Conservation (phyloP, 257 asterid genomes). For the Euphrasia confusa region DNA sequence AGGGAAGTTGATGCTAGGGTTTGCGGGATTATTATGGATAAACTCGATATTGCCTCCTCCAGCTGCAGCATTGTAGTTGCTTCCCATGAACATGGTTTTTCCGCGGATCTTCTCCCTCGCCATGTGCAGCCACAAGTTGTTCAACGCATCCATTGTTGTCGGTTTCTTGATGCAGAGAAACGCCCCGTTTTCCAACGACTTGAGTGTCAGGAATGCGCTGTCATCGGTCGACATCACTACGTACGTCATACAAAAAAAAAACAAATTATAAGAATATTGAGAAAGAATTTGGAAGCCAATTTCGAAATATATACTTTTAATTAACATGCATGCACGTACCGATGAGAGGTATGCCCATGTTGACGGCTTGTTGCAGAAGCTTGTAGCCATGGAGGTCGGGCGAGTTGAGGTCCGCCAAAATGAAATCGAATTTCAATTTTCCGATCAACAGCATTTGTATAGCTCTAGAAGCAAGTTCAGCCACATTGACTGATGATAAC, state of each 20-base stretch:
- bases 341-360: slow-evolving; percentile 31
- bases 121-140: slow-evolving; percentile 41
- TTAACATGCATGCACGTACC: slow-evolving; percentile 21
- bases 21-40: too few species aligned
- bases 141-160: slow-evolving; percentile 19
- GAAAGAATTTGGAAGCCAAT: not conserved
- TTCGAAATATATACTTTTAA: not conserved
- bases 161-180: slow-evolving; percentile 35
- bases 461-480: slow-evolving; percentile 26
- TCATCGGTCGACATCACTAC: slow-evolving; percentile 35
- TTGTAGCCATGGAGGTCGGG: slow-evolving; percentile 39
- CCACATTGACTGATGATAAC: slow-evolving; percentile 24
- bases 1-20: too few species aligned
- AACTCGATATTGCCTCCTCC: not conserved
- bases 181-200: slow-evolving; percentile 37
- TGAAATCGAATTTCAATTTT: slow-evolving; percentile 28
- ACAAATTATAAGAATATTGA: not conserved
- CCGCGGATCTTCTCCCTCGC: slow-evolving; percentile 26
- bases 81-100: not conserved
- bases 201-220: slow-evolving; percentile 24
- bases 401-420: slow-evolving; percentile 39
- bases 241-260: not conserved
- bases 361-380: slow-evolving; percentile 32
- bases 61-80: not conserved
- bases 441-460: slow-evolving; percentile 25